Conservation (phyloP, 306 rosid genomes). For the Ceratonia siliqua region DNA sequence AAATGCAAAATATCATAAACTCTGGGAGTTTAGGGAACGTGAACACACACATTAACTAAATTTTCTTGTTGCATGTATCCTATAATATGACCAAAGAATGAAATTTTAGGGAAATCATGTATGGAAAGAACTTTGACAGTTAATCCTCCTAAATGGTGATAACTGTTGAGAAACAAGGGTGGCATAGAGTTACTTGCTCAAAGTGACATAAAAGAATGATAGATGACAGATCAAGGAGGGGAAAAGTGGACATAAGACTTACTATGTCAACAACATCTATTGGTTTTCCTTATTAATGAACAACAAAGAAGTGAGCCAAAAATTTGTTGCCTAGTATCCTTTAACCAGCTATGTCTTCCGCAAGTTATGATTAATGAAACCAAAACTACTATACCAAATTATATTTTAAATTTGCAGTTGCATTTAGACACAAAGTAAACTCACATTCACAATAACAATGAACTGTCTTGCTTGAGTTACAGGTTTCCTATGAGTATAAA, state of each 20-base stretch:
- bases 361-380: background rate
- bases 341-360: background rate
- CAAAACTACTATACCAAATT: background rate
- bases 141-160: background rate
- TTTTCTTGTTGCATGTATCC: background rate
- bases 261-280: background rate
- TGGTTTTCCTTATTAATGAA: background rate
- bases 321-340: background rate
- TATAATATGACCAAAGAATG: background rate
- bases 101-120: background rate
- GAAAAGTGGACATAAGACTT: background rate
- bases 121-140: background rate
- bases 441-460: background rate
- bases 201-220: background rate
- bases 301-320: background rate
- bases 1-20: background rate
- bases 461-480: background rate
- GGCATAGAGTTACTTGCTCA: background rate
- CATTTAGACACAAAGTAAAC: background rate
- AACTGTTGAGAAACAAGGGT: background rate
- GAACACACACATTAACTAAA: background rate
- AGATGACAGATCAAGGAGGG: background rate
- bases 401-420: background rate
- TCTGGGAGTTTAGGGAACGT: background rate
- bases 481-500: background rate